Evolutionary conservation across 108 stramenopile species (phyloP).

Genomic region (Skeletonema grethae): DNA sequence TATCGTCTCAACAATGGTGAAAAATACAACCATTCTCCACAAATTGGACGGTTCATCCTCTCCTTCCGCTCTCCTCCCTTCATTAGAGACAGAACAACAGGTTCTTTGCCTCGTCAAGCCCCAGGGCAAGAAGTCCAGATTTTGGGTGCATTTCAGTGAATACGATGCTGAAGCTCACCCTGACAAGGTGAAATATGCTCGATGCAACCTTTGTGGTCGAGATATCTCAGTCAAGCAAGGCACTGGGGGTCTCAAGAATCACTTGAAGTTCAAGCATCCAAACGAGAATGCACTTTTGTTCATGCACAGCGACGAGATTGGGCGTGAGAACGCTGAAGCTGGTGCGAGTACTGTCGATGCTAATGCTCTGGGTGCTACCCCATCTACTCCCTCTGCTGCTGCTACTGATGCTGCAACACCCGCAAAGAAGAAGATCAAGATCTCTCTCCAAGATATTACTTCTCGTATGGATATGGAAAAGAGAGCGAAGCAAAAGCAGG

Average conservation of each 20-base stretch:
- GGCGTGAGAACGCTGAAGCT: neutral
- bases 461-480: neutral
- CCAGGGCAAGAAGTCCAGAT: slow-evolving; percentile 16
- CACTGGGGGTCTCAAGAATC: slow-evolving; percentile 30
- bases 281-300: slow-evolving; percentile 6
- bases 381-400: neutral
- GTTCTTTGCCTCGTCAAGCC: slow-evolving; percentile 17
- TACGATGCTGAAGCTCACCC: slow-evolving; percentile 29
- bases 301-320: neutral
- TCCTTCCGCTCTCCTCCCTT: neutral
- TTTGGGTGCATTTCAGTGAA: slow-evolving; percentile 23
- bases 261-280: slow-evolving; percentile 27
- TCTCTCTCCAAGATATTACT: neutral
- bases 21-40: neutral
- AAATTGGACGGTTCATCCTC: neutral
- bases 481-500: slow-evolving; percentile 20
- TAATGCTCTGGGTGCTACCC: neutral
- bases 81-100: neutral
- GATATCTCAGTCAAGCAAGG: slow-evolving; percentile 40
- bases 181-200: slow-evolving; percentile 13
- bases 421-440: slow-evolving; percentile 1
- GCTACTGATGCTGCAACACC: neutral
- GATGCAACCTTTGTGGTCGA: slow-evolving; percentile 30
- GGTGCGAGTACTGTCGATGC: neutral
- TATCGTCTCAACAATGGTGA: no score